Base-by-base conservation (phyloP, 345 rosid genomes). In the Hibiscus syriacus region DNA sequence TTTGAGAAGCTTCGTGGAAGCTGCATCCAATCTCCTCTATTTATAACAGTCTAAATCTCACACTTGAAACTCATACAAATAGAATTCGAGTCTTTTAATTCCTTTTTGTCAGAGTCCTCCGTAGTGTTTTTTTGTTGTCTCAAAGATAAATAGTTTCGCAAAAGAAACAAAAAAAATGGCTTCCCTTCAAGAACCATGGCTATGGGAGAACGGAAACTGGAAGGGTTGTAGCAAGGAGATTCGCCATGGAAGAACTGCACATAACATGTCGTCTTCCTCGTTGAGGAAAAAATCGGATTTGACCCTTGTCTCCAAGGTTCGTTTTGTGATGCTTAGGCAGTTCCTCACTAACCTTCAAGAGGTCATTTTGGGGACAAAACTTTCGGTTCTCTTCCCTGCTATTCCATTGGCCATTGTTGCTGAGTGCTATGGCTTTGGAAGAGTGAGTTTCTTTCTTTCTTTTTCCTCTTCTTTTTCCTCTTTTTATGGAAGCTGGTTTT, bases 261-360 rank as follows among this genome's bases (percentile, higher is more conserved):
- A 90, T 70, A 93, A 87, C 90, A 79, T 81, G 97, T 93, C 98
- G 0, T 89, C 97, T 2, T 89, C 97, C 0, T 93, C 98, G 0
- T 29, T 93, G 74, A 69, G 98, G 69, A 93, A 87, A 73, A 90
- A 83, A 67, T 93, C 97, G 26, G 98, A 93, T 62, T 60, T 87
- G 3, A 80, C 78, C 7, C 77, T 93, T 17, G 84, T 90, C n/a
- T 83, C 87, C 0, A 90, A 81, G 68, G 79, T 93, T 17, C 87
- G 82, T 0, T 86, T 74, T 26, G 76, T 75, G 3, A 36, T 74
- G 64, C 84, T 93, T 17, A 74, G 90, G 66, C 65, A 27, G 41
- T 55, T 85, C 2, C 71, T 93, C 10, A 64, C 91, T 5, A 90
- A 90, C 79, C 77, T 93, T 65, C 97, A 93, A 72, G 96, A 93